A percentile compares a stretch with the other conserved stretches of the same genome.
These are phyloP conservation scores for Xerocomellus dryophilus DNA, from an alignment of 768 basidiomycete genomes.

Conservation along the genomic window DNA sequence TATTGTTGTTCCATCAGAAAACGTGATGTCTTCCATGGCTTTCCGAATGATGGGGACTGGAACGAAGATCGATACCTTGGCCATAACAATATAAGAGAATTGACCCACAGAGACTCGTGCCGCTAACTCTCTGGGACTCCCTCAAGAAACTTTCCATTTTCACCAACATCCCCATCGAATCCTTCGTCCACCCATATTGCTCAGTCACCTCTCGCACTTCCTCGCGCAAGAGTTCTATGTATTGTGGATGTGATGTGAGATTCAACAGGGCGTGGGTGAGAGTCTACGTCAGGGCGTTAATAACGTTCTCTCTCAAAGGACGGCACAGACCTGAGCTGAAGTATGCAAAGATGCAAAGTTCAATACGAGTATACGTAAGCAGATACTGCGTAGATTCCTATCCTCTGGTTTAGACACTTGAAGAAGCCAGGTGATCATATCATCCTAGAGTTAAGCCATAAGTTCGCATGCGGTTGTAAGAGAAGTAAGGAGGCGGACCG, in stretches of 20 bases:
- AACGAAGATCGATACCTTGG: constrained; percentile 4
- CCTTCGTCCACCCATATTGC: constrained; percentile 34
- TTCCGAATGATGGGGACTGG: constrained; percentile 34
- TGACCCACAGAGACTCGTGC: constrained; percentile 33
- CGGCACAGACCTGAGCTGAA: constrained; percentile 29
- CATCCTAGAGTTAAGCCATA: constrained; percentile 27
- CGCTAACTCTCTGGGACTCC: constrained; percentile 38
- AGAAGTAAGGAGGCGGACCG: constrained; percentile 26
- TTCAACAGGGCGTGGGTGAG: constrained; percentile 39
- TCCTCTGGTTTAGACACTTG: constrained; percentile 28
- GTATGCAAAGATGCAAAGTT: constrained; percentile 40
- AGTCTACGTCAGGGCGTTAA: constrained; percentile 23
- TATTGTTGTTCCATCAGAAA: constrained; percentile 35
- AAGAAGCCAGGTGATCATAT: constrained; percentile 43
- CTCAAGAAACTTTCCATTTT: constrained; percentile 45
- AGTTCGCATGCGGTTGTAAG: constrained; percentile 3
- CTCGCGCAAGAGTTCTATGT: constrained; percentile 37
- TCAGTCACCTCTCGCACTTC: constrained; percentile 36
- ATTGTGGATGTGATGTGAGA: constrained; percentile 41
- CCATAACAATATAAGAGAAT: background rate
- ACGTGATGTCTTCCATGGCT: constrained; percentile 33
- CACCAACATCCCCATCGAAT: constrained; percentile 32
- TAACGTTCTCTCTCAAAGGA: background rate
- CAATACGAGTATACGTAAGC: constrained; percentile 35
- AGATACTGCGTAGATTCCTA: constrained; percentile 28